Conservation (phyloP, 768 basidiomycete species). For the Termitomyces sp. region DNA sequence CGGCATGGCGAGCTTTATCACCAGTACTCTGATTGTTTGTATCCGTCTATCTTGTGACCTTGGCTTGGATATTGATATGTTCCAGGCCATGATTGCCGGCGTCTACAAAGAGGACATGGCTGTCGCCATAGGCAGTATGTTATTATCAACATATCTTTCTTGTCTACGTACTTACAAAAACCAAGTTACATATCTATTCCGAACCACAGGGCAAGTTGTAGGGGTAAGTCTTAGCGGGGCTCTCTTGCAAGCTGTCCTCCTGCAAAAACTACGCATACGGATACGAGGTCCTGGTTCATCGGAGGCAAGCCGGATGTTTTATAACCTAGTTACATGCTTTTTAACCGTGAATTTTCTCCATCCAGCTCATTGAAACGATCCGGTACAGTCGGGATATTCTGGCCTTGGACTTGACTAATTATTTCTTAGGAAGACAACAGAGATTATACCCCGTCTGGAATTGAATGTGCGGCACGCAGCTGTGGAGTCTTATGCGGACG, state of each 20-base stretch:
- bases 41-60: slow-evolving; percentile 4
- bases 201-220: slow-evolving; percentile 92
- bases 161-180: not conserved
- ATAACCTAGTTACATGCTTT: slow-evolving; percentile 7
- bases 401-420: not conserved
- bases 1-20: slow-evolving; percentile 81
- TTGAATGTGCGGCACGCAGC: slow-evolving; percentile 57
- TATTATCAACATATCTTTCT: slow-evolving; percentile 13
- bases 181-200: slow-evolving; percentile 87
- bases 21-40: slow-evolving; percentile 81
- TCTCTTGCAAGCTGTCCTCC: slow-evolving; percentile 76
- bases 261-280: slow-evolving; percentile 61
- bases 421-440: slow-evolving; percentile 60
- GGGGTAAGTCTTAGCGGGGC: slow-evolving; percentile 90
- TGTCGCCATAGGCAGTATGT: slow-evolving; percentile 86
- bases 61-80: slow-evolving; percentile 6
- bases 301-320: slow-evolving; percentile 47
- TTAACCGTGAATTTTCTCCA: slow-evolving; percentile 8
- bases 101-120: slow-evolving; percentile 81
- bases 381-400: slow-evolving; percentile 34
- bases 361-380: slow-evolving; percentile 70
- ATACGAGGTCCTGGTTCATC: slow-evolving; percentile 76
- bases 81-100: slow-evolving; percentile 82
- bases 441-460: slow-evolving; percentile 64
- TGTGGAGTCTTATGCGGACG: slow-evolving; percentile 73